Base-by-base conservation (phyloP, 176 grass and related monocot species). In the Neostapfia colusana region DNA sequence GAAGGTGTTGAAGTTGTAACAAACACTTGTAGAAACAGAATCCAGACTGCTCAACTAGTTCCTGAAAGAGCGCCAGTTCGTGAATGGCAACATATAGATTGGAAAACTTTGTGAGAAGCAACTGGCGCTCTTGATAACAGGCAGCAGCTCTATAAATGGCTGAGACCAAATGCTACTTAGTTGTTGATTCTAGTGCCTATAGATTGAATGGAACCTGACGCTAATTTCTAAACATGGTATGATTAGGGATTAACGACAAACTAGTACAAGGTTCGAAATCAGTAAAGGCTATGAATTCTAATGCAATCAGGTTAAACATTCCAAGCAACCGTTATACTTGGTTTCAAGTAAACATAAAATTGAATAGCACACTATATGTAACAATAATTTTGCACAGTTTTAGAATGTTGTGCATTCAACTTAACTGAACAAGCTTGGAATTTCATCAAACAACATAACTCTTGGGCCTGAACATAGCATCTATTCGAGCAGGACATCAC, bases 1-100 rank as follows among this genome's bases (percentile, higher is more conserved):
- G 27, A 65, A 44, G 49, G 23, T 37, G 38, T 39, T 73, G 48
- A 61, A 58, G 64, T 69, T 34, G 37, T 28, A 37, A 69, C 40
- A 9, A 51, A 43, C 73, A 70, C 34, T 40, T 50, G 4, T 21
- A 28, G 31, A 56, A 38, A 16, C 28, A 23, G 34, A 23, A 73
- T 20, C 50, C 34, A 40, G 9, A 21, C 35, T 28, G 26, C 64
- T 50, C 7, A 60, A 69, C 64, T 51, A 51, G 17, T n/a, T 53
- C n/a, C 3, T 31, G 31, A 31, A 31, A 31, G 31, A 31, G 31
- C 31, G 31, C 31, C 31, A 31, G 31, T 31, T 31, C 31, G 31
- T 31, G 1, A 31, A 31, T 31, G 31, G 31, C 31, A 31, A 31
- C 31, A 31, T 31, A 31, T 31, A 31, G 31, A 31, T 31, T 31